phyloP scores from a whole-genome alignment of 2,329 filamentous ascomycete species.

The Didymella arachidicola region DNA sequence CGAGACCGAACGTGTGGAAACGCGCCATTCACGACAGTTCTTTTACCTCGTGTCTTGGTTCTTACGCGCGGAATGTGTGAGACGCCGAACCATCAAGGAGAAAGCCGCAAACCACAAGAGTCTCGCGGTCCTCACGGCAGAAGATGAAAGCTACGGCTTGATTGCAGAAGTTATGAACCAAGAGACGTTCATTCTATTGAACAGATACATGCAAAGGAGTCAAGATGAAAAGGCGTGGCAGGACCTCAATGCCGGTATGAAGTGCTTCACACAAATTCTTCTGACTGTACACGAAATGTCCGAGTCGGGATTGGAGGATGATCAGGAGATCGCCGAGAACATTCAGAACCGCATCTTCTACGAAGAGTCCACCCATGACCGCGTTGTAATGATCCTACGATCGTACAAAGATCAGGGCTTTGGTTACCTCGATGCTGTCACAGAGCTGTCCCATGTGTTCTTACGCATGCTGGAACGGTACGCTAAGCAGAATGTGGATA shows the following conservation, averaged over 20 bases:
- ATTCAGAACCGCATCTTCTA: constrained; percentile 98
- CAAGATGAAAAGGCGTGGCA: constrained; percentile 87
- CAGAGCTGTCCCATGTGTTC: constrained; percentile 90
- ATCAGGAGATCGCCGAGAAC: constrained; percentile 97
- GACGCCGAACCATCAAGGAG: constrained; percentile 65
- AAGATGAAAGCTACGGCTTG: constrained; percentile 80
- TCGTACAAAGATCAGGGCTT: constrained; percentile 95
- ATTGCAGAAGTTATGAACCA: constrained; percentile 91
- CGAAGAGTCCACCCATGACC: constrained; percentile 91
- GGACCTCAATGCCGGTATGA: constrained; percentile 85
- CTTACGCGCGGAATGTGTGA: constrained; percentile 79
- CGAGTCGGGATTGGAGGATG: constrained; percentile 83
- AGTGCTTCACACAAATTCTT: constrained; percentile 93
- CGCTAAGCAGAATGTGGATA: constrained; percentile 91
- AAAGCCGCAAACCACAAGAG: constrained; percentile 60
- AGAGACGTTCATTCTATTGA: constrained; percentile 90
- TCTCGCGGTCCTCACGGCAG: constrained; percentile 51
- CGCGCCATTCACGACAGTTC: constrained; percentile 81
- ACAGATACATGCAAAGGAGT: constrained; percentile 79
- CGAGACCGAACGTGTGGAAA: constrained; percentile 81
- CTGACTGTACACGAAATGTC: constrained; percentile 93
- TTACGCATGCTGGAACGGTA: constrained; percentile 90
- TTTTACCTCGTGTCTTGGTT: constrained; percentile 96
- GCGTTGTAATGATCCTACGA: constrained; percentile 78
- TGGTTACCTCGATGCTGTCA: constrained; percentile 89